A percentile compares a stretch with the other conserved stretches of the same genome.
Evolutionary conservation across 2,329 filamentous ascomycete genomes (phyloP).

Genomic region (Fusarium tricinctum): DNA sequence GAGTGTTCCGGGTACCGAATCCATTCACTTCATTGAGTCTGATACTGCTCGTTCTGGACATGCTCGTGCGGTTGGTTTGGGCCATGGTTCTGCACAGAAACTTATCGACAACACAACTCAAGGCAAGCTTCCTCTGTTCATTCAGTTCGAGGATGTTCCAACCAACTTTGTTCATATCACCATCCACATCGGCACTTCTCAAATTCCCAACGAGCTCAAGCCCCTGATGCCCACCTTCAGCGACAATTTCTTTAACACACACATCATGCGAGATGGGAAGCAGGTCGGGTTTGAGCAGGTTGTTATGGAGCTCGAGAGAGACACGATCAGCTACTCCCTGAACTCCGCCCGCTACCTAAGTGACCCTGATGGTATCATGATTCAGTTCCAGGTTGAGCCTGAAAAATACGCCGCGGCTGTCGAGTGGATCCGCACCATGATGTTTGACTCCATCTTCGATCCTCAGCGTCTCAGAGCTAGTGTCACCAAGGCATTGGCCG

Average conservation of each 20-base stretch:
- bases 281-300: constrained; percentile 90
- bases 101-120: constrained; percentile 77
- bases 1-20: constrained; percentile 85
- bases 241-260: constrained; percentile 95
- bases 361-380: constrained; percentile 84
- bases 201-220: constrained; percentile 84
- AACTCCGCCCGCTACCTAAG: constrained; percentile 76
- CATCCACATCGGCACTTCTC: constrained; percentile 82
- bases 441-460: constrained; percentile 92
- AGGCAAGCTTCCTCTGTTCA: constrained; percentile 79
- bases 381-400: constrained; percentile 88
- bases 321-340: constrained; percentile 88
- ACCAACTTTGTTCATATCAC: constrained; percentile 93
- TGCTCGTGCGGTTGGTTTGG: constrained; percentile 77
- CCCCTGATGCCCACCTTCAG: constrained; percentile 87
- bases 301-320: constrained; percentile 89
- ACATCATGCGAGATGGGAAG: constrained; percentile 81
- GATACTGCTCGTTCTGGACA: constrained; percentile 85
- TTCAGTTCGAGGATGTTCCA: constrained; percentile 96
- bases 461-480: constrained; percentile 72
- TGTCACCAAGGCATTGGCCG: constrained; percentile 86
- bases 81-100: constrained; percentile 78
- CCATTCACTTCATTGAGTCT: constrained; percentile 94
- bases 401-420: constrained; percentile 88
- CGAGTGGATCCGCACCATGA: constrained; percentile 85